Conservation (phyloP, 2,329 filamentous ascomycete genomes). For the Alternaria sp. region DNA sequence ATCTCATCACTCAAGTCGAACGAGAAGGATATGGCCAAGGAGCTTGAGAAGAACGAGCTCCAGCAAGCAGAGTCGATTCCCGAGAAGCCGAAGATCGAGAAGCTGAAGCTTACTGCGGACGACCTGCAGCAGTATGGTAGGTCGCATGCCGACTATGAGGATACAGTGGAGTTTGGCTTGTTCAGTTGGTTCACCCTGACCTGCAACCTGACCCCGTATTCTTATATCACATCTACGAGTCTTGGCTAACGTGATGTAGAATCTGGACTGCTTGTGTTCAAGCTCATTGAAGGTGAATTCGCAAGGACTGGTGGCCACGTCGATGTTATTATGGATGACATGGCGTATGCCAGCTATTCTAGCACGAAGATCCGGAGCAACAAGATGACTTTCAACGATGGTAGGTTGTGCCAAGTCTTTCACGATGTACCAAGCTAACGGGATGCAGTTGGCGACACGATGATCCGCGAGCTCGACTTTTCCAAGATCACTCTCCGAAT, state of each 20-base stretch:
- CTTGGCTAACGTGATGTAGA: conserved; percentile 61
- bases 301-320: conserved; percentile 76
- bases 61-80: conserved; percentile 56
- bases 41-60: conserved; percentile 56
- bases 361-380: conserved; percentile 76
- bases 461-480: conserved; percentile 96
- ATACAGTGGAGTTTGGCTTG: conserved; percentile 22
- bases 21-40: conserved; percentile 51
- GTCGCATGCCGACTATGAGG: conserved; percentile 31
- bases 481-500: conserved; percentile 89
- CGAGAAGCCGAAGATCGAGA: conserved; percentile 68
- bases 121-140: conserved; percentile 79
- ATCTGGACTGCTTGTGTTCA: conserved; percentile 92
- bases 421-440: conserved; percentile 28
- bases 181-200: conserved; percentile 35
- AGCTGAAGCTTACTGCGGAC: conserved; percentile 77
- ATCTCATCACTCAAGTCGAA: conserved; percentile 50
- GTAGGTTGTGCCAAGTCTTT: conserved; percentile 42
- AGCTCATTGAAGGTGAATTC: conserved; percentile 87
- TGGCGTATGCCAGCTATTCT: conserved; percentile 86
- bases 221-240: conserved; percentile 6
- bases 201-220: conserved; percentile 25
- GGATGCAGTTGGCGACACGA: conserved; percentile 77
- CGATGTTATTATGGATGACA: conserved; percentile 92
- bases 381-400: conserved; percentile 81